A percentile compares a stretch with the other conserved stretches of the same genome.
Evolutionary conservation across 163 green algal genomes (phyloP).

Genomic region (Chlamydomonas reinhardtii): DNA sequence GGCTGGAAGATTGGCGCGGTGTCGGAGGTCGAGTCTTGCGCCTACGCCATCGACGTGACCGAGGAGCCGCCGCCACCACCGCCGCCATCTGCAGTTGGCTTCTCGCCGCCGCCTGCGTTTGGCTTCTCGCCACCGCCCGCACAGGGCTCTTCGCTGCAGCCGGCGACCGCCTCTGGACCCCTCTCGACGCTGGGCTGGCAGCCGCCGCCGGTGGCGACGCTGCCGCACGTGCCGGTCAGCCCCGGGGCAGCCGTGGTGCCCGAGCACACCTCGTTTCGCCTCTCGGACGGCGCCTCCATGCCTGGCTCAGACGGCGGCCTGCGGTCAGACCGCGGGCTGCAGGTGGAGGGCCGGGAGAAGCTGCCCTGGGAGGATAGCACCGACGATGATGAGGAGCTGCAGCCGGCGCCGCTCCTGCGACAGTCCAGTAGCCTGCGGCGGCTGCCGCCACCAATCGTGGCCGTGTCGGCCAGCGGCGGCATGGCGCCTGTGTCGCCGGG

Average conservation of each 20-base stretch:
- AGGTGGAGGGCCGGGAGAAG: background rate
- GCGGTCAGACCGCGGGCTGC: background rate
- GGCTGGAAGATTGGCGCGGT: conserved; percentile 1
- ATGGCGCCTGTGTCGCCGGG: background rate
- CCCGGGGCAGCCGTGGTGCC: no score
- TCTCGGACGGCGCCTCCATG: no score
- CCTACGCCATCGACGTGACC: background rate
- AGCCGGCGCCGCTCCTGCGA: background rate
- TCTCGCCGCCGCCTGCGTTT: no score
- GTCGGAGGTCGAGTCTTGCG: background rate
- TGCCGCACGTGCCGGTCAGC: background rate
- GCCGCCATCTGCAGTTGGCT: background rate
- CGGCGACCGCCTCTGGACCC: background rate
- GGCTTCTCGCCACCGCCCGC: no score
- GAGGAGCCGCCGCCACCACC: background rate
- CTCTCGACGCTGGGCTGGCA: background rate
- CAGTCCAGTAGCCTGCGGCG: background rate
- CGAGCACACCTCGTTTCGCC: no score
- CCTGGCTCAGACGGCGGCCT: no score
- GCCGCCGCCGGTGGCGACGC: background rate
- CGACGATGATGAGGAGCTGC: background rate
- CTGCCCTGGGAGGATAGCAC: conserved; percentile 45
- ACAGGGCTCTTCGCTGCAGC: background rate
- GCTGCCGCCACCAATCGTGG: background rate
- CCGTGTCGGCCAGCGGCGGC: background rate